Conservation (phyloP, 2,329 filamentous ascomycete species). For the Chrysoporthe cubensis region DNA sequence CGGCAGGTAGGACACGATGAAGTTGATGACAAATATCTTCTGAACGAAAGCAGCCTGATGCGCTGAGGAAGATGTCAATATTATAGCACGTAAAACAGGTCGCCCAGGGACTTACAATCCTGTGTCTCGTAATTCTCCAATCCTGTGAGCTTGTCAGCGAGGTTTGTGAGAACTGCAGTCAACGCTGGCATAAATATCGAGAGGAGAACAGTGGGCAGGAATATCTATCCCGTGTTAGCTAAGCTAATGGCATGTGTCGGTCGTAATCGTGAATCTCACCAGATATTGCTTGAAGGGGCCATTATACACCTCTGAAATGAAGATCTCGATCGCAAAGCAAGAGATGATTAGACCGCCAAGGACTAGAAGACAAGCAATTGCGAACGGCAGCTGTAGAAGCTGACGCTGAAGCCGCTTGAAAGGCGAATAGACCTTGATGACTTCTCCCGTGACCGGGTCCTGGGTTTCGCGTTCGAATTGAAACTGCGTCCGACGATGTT, state of each 20-base stretch:
- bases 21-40: slow-evolving; percentile 95
- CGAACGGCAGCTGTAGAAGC: slow-evolving; percentile 83
- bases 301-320: slow-evolving; percentile 91
- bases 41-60: slow-evolving; percentile 84
- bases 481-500: slow-evolving; percentile 78
- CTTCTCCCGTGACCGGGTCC: slow-evolving; percentile 83
- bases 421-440: slow-evolving; percentile 74
- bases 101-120: slow-evolving; percentile 53
- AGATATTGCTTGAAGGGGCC: slow-evolving; percentile 86
- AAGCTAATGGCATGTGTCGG: background rate
- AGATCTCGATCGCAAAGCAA: slow-evolving; percentile 92
- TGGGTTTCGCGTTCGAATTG: slow-evolving; percentile 74
- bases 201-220: slow-evolving; percentile 87
- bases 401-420: slow-evolving; percentile 77
- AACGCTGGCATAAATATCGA: slow-evolving; percentile 80
- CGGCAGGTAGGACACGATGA: slow-evolving; percentile 92
- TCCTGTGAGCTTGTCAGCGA: slow-evolving; percentile 77
- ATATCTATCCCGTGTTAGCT: slow-evolving; percentile 58
- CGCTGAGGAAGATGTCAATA: slow-evolving; percentile 47
- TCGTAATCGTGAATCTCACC: slow-evolving; percentile 52
- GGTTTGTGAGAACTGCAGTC: slow-evolving; percentile 71
- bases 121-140: slow-evolving; percentile 92
- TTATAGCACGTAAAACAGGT: background rate
- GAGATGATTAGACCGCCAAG: slow-evolving; percentile 82
- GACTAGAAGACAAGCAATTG: slow-evolving; percentile 69